Percentiles rank a stretch among this genome's conserved stretches.
Evolutionary conservation across 1,284 basidiomycete species (phyloP).

Genomic region (Fomitopsis betulina): DNA sequence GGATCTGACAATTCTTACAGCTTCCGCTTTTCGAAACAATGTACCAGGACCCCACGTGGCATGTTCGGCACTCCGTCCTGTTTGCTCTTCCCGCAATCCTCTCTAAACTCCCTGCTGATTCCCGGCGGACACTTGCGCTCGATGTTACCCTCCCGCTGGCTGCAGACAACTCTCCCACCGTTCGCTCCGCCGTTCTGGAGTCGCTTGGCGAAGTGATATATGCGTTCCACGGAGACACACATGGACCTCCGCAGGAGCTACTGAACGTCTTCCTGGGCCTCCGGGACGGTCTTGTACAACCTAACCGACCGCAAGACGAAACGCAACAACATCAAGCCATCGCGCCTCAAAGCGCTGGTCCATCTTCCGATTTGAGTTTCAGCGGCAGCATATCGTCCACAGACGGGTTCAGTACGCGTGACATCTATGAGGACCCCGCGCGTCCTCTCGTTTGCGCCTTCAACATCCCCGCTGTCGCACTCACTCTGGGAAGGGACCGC

Average conservation of each 20-base stretch:
- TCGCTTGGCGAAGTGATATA: conserved; percentile 90
- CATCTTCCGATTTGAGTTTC: conserved; percentile 12
- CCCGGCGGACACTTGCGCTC: conserved; percentile 61
- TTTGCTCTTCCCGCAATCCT: conserved; percentile 84
- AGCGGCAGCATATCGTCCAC: conserved; percentile 17
- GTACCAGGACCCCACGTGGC: conserved; percentile 69
- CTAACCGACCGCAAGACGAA: background rate
- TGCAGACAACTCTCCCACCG: conserved; percentile 63
- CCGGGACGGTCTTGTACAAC: conserved; percentile 12
- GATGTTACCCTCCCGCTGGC: conserved; percentile 60
- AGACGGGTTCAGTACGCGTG: conserved; percentile 8
- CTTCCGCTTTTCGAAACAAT: conserved; percentile 77
- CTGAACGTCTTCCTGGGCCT: conserved; percentile 56
- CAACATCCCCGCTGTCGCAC: conserved; percentile 90
- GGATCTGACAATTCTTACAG: conserved; percentile 33
- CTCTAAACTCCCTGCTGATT: conserved; percentile 51
- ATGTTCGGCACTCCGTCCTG: conserved; percentile 88
- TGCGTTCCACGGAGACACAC: conserved; percentile 68
- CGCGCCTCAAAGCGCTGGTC: background rate
- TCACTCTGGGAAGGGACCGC: conserved; percentile 74
- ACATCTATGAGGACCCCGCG: conserved; percentile 49
- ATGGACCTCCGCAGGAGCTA: conserved; percentile 77
- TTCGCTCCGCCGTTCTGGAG: conserved; percentile 83
- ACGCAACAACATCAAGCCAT: background rate
- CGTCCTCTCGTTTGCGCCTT: conserved; percentile 88